Evolutionary conservation across 257 asterid genomes (phyloP).

Genomic region (Euphrasia confusa): DNA sequence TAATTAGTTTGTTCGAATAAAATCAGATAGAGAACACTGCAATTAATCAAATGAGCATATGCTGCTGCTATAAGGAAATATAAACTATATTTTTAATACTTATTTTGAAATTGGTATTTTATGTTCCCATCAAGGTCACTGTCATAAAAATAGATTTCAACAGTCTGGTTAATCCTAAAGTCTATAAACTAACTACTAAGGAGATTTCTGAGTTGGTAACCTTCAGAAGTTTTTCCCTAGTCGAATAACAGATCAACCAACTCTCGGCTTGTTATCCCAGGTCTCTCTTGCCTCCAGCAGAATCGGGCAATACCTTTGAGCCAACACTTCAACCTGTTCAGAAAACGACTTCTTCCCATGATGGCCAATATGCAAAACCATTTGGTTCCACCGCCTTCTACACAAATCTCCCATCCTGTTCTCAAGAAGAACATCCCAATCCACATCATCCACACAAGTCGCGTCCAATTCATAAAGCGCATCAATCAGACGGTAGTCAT

Average conservation of each 20-base stretch:
- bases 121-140: no score
- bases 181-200: no score
- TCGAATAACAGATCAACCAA: slow-evolving; percentile 27
- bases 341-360: slow-evolving; percentile 38
- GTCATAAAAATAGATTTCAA: no score
- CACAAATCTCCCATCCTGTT: slow-evolving; percentile 42
- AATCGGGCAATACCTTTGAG: slow-evolving; percentile 42
- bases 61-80: no score
- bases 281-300: slow-evolving; percentile 46
- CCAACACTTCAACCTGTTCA: slow-evolving; percentile 54
- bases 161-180: no score
- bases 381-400: slow-evolving; percentile 50
- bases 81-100: no score
- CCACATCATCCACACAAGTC: slow-evolving; percentile 54
- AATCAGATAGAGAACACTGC: no score
- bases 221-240: no score
- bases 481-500: slow-evolving; percentile 41
- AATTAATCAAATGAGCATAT: no score
- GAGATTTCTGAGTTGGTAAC: no score
- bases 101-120: no score
- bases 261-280: slow-evolving; percentile 49
- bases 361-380: slow-evolving; percentile 47
- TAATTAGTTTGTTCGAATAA: no score
- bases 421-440: slow-evolving; percentile 51
- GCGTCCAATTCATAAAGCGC: slow-evolving; percentile 41